A percentile compares a stretch with the other conserved stretches of the same genome.
phyloP scores from a whole-genome alignment of 2,329 filamentous ascomycete species.

The Trichocomaceae sp. region DNA sequence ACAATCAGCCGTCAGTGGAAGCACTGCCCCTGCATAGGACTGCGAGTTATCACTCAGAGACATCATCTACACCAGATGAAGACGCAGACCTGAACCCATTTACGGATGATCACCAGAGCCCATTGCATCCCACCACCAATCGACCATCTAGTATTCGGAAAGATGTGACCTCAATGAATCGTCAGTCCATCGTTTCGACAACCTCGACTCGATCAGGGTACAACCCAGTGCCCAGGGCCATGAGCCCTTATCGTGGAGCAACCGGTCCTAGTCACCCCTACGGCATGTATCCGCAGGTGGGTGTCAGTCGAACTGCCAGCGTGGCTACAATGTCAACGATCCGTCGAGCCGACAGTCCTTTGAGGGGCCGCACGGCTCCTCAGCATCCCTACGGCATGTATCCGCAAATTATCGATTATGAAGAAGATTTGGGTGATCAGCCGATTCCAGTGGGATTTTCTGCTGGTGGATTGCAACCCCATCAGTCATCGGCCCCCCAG shows the following conservation, averaged over 20 bases:
- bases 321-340: constrained; percentile 65
- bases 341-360: constrained; percentile 52
- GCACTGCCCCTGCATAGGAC: constrained; percentile 21
- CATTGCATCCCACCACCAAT: constrained; percentile 12
- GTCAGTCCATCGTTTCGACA: constrained; percentile 22
- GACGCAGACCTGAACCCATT: constrained; percentile 29
- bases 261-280: constrained; percentile 77
- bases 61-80: constrained; percentile 17
- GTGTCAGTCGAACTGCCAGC: constrained; percentile 53
- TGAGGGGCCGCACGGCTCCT: constrained; percentile 58
- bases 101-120: constrained; percentile 28
- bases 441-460: constrained; percentile 67
- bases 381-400: constrained; percentile 85
- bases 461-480: constrained; percentile 54
- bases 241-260: constrained; percentile 64
- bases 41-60: constrained; percentile 13
- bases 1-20: constrained; percentile 1
- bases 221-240: constrained; percentile 40
- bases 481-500: constrained; percentile 61
- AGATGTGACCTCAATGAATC: constrained; percentile 30
- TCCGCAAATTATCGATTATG: constrained; percentile 65
- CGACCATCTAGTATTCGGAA: constrained; percentile 32
- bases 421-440: constrained; percentile 45
- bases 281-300: constrained; percentile 72
- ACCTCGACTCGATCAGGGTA: constrained; percentile 30